phyloP scores from a whole-genome alignment of 2,329 filamentous ascomycete species.

The Epicoccum nigrum region DNA sequence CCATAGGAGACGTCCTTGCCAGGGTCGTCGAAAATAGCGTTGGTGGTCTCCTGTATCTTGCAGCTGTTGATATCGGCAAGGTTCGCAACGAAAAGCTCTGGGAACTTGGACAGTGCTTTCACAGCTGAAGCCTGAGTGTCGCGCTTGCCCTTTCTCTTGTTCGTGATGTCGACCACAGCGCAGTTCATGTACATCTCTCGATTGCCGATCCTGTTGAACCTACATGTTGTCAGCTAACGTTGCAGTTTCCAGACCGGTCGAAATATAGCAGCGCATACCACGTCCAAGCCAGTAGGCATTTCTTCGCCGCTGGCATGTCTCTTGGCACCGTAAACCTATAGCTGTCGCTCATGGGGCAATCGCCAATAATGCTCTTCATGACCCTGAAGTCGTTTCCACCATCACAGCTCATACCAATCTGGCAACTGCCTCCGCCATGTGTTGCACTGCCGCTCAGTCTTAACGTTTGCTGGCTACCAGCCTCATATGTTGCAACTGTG shows the following conservation, averaged over 20 bases:
- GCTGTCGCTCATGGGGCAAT: constrained; percentile 58
- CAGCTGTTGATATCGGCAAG: constrained; percentile 50
- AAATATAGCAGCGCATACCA: constrained; percentile 13
- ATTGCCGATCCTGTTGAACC: constrained; percentile 75
- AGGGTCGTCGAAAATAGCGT: constrained; percentile 51
- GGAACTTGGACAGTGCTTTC: constrained; percentile 42
- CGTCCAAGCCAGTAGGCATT: constrained; percentile 75
- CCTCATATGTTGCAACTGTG: constrained; percentile 65
- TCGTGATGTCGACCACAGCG: constrained; percentile 68
- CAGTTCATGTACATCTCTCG: constrained; percentile 91
- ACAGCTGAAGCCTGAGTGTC: constrained; percentile 55
- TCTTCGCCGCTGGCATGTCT: constrained; percentile 61
- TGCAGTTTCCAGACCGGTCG: too few species aligned
- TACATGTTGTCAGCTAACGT: constrained; percentile 5
- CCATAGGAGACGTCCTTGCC: constrained; percentile 50
- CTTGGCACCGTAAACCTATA: constrained; percentile 70
- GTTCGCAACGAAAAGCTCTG: constrained; percentile 54
- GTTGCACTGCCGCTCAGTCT: constrained; percentile 64
- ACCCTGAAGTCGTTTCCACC: constrained; percentile 73
- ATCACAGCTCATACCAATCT: constrained; percentile 77
- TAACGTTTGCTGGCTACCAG: constrained; percentile 68
- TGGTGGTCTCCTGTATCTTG: constrained; percentile 44
- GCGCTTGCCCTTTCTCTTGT: constrained; percentile 54
- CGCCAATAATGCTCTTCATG: constrained; percentile 66
- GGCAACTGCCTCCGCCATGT: constrained; percentile 77